Base-by-base conservation (phyloP, 257 asterid genomes). In the Ballota nigra region DNA sequence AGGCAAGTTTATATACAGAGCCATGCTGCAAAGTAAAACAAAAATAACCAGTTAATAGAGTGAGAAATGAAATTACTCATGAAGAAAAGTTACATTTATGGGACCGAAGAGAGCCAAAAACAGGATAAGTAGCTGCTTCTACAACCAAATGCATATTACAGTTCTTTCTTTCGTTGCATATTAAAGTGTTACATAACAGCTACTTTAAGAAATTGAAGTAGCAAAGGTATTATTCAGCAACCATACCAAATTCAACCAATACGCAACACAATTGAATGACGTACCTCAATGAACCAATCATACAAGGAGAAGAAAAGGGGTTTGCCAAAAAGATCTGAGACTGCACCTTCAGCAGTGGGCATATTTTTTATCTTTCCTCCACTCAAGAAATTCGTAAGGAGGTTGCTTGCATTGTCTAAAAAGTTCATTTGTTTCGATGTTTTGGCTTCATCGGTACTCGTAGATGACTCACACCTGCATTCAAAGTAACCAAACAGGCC, bases 311-410 rank as follows among this genome's bases (percentile, higher is more conserved):
- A 91, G 87, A 91, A 91, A 47, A 94, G 90, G 6, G 99, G 98
- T 28, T 87, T 89, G 63, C 85, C 92, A 49, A 95, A 89, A 57
- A 95, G 96, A 80, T 95, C 99, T 57, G 99, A 77, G 51, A 91
- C 93, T 22, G 96, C 99, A 69, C 99, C 99, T 87, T 95, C 99
- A 22, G 99, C 98, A 34, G 61, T 82, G 58, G 98, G 98, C 99
- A 95, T 91, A 12, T 94, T 79, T 64, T 87, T 93, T 59, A 92
- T 83, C 58, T 70, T 86, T 29, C 91, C 89, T 63, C 98, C 97
- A 76, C 98, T 95, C 82, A 95, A 80, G 68, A 95, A 79, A 83
- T 87, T 88, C 31, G 99, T 95, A 18, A 95, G 98, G 61, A 91
- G 84, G 78, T 95, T 95, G 81, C 99, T 92, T 47, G 98, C 97